These are phyloP conservation scores for Russula vinacea DNA, from an alignment of 768 basidiomycete species.

Conservation along the genomic window DNA sequence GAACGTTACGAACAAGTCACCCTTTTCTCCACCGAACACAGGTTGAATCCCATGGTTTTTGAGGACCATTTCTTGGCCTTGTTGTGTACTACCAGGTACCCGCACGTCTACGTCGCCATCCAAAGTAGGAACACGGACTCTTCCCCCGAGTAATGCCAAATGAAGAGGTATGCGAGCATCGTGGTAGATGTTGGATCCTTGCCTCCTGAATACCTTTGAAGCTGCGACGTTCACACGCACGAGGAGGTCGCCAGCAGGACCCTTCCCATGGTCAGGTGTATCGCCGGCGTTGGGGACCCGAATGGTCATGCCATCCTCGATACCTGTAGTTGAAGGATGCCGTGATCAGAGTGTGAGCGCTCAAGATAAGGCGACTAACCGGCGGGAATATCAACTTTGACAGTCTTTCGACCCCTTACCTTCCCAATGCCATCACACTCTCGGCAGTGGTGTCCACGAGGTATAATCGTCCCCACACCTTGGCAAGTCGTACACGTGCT, in stretches of 20 bases:
- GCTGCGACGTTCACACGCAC: slow-evolving; percentile 81
- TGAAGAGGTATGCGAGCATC: slow-evolving; percentile 88
- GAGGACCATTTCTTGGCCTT: slow-evolving; percentile 94
- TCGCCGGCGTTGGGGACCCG: slow-evolving; percentile 81
- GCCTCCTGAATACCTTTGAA: slow-evolving; percentile 82
- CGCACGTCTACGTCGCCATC: slow-evolving; percentile 95
- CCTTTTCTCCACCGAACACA: slow-evolving; percentile 56
- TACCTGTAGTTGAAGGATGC: slow-evolving; percentile 48
- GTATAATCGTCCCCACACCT: slow-evolving; percentile 78
- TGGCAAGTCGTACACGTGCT: slow-evolving; percentile 81
- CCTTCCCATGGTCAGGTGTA: slow-evolving; percentile 74
- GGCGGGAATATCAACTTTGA: slow-evolving; percentile 81
- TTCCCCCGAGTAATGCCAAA: slow-evolving; percentile 88
- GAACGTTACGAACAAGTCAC: slow-evolving; percentile 90
- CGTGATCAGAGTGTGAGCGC: slow-evolving; percentile 3
- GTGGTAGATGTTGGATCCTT: slow-evolving; percentile 89
- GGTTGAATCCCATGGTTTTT: slow-evolving; percentile 78
- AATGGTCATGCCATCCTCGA: slow-evolving; percentile 93
- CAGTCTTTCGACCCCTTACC: slow-evolving; percentile 71
- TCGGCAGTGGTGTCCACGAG: slow-evolving; percentile 72
- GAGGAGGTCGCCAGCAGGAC: slow-evolving; percentile 77
- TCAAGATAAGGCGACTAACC: slow-evolving; percentile 49
- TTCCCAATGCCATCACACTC: slow-evolving; percentile 85
- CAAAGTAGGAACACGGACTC: slow-evolving; percentile 87
- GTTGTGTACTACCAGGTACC: slow-evolving; percentile 90